Conservation (phyloP, 176 grass and related monocot genomes). For the bread wheat (Triticum aestivum) region IWGSC_CS_RefSeq_v2.1 NC_057806.1:50284253-50284752, state of each 20-base stretch:
- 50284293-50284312: constrained; percentile 69
- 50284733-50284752: background rate
- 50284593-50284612: constrained; percentile 22
- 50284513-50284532: background rate
- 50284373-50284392: constrained; percentile 20
- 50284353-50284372: constrained; percentile 69
- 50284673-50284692: constrained; percentile 2
- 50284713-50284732: constrained; percentile 17
- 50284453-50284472: constrained; percentile 85
- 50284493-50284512: constrained; percentile 21
- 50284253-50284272: constrained; percentile 58
- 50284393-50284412: constrained; percentile 13
- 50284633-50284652: constrained; percentile 59
- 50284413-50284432: constrained; percentile 8
- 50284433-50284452: constrained; percentile 48
- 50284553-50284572: background rate
- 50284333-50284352: constrained; percentile 59
- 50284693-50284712: constrained; percentile 30
- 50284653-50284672: constrained; percentile 10
- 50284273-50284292: constrained; percentile 82
- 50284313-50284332: constrained; percentile 70
- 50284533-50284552: constrained; percentile 16
- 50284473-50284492: constrained; percentile 52
- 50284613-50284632: constrained; percentile 76
- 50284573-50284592: constrained; percentile 37